Evolutionary conservation across 108 stramenopile species (phyloP).

Genomic region (Aurantiochytrium sp.): DNA sequence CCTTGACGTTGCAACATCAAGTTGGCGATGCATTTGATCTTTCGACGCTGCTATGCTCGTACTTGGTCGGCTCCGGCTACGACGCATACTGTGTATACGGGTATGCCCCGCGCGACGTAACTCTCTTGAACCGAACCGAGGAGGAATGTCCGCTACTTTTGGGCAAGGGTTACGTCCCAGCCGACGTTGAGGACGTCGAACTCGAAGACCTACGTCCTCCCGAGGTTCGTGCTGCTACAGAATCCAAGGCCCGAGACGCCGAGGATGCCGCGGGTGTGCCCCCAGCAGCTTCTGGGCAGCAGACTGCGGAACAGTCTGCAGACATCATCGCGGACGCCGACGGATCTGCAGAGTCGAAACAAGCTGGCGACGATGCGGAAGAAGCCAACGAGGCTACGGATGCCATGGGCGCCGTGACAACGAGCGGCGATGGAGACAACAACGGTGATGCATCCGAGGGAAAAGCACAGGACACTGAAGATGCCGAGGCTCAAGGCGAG

Average conservation of each 20-base stretch:
- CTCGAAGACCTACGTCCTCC: not conserved
- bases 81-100: slow-evolving; percentile 69
- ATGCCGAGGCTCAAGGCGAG: too few species aligned
- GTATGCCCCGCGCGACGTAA: slow-evolving; percentile 41
- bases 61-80: slow-evolving; percentile 65
- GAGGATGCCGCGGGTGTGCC: not conserved
- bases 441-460: too few species aligned
- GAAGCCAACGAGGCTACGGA: not conserved
- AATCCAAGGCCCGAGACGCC: not conserved
- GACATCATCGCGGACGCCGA: not conserved
- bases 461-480: too few species aligned
- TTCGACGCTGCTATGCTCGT: slow-evolving; percentile 50
- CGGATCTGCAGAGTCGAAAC: not conserved
- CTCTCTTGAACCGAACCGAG: slow-evolving; percentile 30
- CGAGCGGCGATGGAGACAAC: not conserved
- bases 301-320: not conserved
- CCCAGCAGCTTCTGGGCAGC: not conserved
- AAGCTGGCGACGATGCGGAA: not conserved
- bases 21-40: slow-evolving; percentile 64
- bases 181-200: not conserved
- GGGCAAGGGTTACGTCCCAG: not conserved
- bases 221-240: not conserved
- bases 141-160: not conserved
- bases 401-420: not conserved
- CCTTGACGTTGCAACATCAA: slow-evolving; percentile 52